Percentiles rank a stretch among this genome's conserved stretches.
These are phyloP conservation scores for Neoarthrinium moseri DNA, from an alignment of 2,329 filamentous ascomycete species.

Conservation along the genomic window DNA sequence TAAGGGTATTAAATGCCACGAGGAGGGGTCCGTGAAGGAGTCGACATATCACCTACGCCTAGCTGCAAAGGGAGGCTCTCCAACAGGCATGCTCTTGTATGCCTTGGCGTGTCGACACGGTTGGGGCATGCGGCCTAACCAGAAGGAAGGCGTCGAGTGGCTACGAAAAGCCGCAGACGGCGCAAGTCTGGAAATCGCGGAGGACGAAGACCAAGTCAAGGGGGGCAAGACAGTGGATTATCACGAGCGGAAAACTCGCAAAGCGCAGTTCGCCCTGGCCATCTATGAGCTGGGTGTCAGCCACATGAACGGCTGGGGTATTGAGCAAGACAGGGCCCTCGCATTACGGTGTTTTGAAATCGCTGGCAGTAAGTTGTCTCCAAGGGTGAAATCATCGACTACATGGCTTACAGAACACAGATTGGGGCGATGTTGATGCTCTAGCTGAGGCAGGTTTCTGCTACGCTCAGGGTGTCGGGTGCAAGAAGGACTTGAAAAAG, in stretches of 20 bases:
- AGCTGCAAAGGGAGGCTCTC: conserved; percentile 80
- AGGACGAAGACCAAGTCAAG: conserved; percentile 69
- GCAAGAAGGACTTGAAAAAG: conserved; percentile 94
- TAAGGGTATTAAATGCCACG: conserved; percentile 87
- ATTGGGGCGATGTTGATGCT: conserved; percentile 94
- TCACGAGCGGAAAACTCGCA: conserved; percentile 74
- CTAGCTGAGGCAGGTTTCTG: conserved; percentile 94
- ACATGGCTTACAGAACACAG: conserved; percentile 42
- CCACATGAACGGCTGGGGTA: conserved; percentile 98
- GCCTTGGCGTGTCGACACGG: conserved; percentile 93
- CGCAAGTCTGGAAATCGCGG: conserved; percentile 77
- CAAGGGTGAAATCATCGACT: conserved; percentile 20
- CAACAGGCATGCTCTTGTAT: conserved; percentile 94
- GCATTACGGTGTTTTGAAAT: conserved; percentile 95
- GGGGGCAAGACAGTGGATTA: conserved; percentile 63
- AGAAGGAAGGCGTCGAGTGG: conserved; percentile 87
- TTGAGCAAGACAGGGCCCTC: conserved; percentile 84
- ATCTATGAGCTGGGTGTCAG: conserved; percentile 96
- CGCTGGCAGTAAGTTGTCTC: conserved; percentile 66
- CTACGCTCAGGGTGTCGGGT: conserved; percentile 89
- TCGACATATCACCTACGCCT: conserved; percentile 94
- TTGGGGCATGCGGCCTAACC: conserved; percentile 95
- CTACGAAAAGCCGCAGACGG: conserved; percentile 85
- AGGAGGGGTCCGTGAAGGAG: conserved; percentile 82
- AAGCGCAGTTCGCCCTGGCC: conserved; percentile 90